Percentiles rank a stretch among this genome's conserved stretches.
Conservation (phyloP, 495 filamentous ascomycete genomes). For the Usnea hakonensis region DNA sequence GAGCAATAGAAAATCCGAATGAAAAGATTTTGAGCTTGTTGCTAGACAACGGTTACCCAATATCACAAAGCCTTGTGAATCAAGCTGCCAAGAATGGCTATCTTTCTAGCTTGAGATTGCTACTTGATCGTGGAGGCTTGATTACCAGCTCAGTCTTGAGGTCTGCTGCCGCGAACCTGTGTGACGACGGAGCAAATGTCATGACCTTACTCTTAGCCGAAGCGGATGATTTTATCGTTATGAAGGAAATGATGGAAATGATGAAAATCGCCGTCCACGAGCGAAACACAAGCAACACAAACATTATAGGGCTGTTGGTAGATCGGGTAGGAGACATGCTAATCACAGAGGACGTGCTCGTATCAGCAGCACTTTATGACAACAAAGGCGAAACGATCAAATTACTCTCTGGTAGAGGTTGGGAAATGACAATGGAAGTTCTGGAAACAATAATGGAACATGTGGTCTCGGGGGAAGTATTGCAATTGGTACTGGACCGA, state of each 20-base stretch:
- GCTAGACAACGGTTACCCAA: neutral
- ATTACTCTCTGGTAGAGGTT: neutral
- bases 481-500: neutral
- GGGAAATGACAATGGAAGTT: neutral
- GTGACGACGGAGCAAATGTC: neutral
- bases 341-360: neutral
- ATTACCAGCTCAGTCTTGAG: neutral
- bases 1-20: neutral
- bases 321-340: neutral
- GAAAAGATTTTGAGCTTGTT: neutral
- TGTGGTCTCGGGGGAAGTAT: neutral
- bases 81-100: neutral
- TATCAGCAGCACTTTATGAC: neutral
- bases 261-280: neutral
- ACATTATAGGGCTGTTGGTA: neutral
- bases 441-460: neutral
- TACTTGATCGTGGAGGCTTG: neutral
- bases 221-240: neutral
- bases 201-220: conserved; percentile 3
- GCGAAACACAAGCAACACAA: neutral
- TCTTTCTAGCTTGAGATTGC: neutral
- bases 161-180: neutral
- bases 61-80: neutral
- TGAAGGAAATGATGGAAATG: neutral
- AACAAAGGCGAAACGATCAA: neutral